Percentiles rank a stretch among this genome's conserved stretches.
phyloP scores from a whole-genome alignment of 2,329 filamentous ascomycete genomes.

The Colletotrichum gloeosporioides region DNA sequence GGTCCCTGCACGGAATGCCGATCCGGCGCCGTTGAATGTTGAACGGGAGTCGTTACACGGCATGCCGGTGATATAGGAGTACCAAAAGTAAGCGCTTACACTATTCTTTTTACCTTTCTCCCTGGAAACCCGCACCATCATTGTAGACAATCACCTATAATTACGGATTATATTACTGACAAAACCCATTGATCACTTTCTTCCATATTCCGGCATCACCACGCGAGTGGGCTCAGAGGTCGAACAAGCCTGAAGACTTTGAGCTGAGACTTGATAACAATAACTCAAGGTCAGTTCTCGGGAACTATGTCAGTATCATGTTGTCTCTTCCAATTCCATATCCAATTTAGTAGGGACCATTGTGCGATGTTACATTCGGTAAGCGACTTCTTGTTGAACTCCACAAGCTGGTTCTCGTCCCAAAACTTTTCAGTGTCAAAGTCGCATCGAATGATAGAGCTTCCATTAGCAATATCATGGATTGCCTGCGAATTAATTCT shows the following conservation, averaged over 20 bases:
- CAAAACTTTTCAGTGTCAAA: not conserved
- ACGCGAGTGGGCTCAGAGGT: not conserved
- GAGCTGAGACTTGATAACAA: not conserved
- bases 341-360: not conserved
- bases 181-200: not conserved
- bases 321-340: not conserved
- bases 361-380: not conserved
- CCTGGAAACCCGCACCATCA: not conserved
- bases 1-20: not conserved
- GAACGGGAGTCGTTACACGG: not conserved
- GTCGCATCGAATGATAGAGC: not conserved
- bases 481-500: not conserved
- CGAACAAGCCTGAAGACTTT: not conserved
- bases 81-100: not conserved
- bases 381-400: not conserved
- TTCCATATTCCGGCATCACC: not conserved
- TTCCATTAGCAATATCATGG: not conserved
- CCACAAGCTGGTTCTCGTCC: not conserved
- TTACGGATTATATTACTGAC: not conserved
- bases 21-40: not conserved
- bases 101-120: not conserved
- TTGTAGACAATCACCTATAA: not conserved
- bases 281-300: not conserved
- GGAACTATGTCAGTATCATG: not conserved
- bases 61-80: not conserved